Percentiles rank a stretch among this genome's conserved stretches.
Evolutionary conservation across 2,329 filamentous ascomycete species (phyloP).

Genomic region (Botrytis cinerea): DNA sequence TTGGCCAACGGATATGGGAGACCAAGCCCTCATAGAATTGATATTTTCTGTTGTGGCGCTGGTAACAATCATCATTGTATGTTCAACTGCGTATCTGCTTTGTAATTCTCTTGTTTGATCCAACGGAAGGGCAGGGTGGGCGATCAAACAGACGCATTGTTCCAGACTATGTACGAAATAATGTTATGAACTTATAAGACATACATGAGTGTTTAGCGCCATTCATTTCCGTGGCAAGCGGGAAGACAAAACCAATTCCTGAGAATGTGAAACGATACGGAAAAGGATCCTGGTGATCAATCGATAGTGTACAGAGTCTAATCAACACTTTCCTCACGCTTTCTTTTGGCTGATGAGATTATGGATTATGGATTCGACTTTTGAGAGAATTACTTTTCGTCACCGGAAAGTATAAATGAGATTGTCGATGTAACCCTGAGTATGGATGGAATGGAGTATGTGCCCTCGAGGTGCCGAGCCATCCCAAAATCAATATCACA

Average conservation of each 20-base stretch:
- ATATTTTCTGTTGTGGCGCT: not conserved
- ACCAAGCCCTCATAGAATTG: not conserved
- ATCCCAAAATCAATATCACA: not conserved
- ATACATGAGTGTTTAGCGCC: not conserved
- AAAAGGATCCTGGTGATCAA: not conserved
- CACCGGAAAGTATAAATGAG: not conserved
- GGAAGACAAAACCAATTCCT: not conserved
- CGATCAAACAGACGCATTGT: conserved; percentile 3
- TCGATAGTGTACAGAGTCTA: not conserved
- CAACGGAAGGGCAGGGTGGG: no score
- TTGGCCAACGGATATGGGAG: not conserved
- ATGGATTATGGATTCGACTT: not conserved
- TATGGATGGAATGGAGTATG: not conserved
- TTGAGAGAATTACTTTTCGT: not conserved
- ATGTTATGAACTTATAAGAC: not conserved
- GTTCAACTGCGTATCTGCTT: not conserved
- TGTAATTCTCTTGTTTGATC: not conserved
- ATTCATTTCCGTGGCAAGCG: not conserved
- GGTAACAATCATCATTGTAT: not conserved
- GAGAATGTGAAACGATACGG: not conserved
- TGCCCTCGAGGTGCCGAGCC: not conserved
- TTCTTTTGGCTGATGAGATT: not conserved
- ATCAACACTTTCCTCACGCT: not conserved
- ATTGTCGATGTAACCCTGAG: not conserved
- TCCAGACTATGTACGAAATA: conserved; percentile 2